These are phyloP conservation scores for Volutella citrinella DNA, from an alignment of 2,329 filamentous ascomycete species.

Conservation along the genomic window DNA sequence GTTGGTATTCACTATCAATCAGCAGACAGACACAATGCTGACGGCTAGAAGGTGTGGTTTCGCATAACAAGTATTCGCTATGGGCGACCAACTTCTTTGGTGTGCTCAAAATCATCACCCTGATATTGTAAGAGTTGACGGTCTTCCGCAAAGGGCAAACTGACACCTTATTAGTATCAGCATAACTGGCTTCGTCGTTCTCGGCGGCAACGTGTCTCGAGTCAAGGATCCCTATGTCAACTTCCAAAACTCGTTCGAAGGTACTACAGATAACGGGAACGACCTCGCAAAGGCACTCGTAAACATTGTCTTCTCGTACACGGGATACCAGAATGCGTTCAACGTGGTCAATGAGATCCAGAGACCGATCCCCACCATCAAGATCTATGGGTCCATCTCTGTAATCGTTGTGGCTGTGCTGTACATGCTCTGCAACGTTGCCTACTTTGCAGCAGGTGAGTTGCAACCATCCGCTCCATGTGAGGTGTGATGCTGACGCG, in stretches of 20 bases:
- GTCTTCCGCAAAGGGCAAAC: accelerated
- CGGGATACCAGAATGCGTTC: conserved; percentile 58
- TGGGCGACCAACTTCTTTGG: conserved; percentile 56
- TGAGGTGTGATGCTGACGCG: too few relatives aligned
- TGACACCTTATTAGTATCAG: conserved; percentile 33
- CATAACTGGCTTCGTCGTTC: conserved; percentile 60
- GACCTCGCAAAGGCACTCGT: conserved; percentile 47
- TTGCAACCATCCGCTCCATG: too few relatives aligned
- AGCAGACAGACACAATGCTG: too few relatives aligned
- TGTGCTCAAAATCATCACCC: conserved; percentile 55
- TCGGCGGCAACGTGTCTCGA: conserved; percentile 36
- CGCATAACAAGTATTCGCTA: conserved; percentile 57
- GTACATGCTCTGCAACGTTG: conserved; percentile 59
- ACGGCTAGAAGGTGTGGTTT: conserved; percentile 33
- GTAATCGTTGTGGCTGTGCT: conserved; percentile 50
- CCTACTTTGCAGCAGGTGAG: conserved; percentile 55
- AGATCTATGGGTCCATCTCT: conserved; percentile 46
- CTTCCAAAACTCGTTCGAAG: conserved; percentile 34
- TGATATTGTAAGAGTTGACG: conserved; percentile 45
- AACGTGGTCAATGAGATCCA: conserved; percentile 61
- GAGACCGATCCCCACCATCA: conserved; percentile 55
- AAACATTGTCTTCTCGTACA: conserved; percentile 57
- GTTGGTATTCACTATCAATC: conserved; percentile 33
- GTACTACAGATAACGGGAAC: conserved; percentile 34
- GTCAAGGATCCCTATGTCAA: conserved; percentile 33